These are phyloP conservation scores for Moelleriella libera DNA, from an alignment of 2,329 filamentous ascomycete genomes.

Conservation along the genomic window DNA sequence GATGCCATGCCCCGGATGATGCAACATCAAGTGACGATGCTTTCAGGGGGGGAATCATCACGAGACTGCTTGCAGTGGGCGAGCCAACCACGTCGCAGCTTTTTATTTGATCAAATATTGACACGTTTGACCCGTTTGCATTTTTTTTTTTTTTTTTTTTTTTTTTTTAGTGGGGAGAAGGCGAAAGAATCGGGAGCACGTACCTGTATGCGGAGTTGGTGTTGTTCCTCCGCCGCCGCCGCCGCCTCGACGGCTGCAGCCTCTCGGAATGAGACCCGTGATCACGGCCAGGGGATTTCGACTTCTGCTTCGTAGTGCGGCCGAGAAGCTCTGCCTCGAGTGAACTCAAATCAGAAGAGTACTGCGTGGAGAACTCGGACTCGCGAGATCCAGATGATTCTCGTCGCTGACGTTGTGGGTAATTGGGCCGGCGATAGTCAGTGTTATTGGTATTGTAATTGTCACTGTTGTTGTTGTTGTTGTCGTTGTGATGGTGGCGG, in stretches of 20 bases:
- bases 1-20: no score
- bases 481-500: not conserved
- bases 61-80: no score
- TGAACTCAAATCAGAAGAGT: slow-evolving; percentile 22
- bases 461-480: no score
- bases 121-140: no score
- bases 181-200: not conserved
- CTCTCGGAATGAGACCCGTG: slow-evolving; percentile 9
- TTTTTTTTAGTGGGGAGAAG: not conserved
- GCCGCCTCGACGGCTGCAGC: slow-evolving; percentile 13
- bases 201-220: slow-evolving; percentile 24
- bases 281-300: slow-evolving; percentile 11
- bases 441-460: no score
- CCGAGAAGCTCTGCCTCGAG: slow-evolving; percentile 24
- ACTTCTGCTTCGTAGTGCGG: slow-evolving; percentile 16
- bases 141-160: no score
- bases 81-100: no score
- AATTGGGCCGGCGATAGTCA: no score
- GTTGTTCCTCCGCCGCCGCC: slow-evolving; percentile 9
- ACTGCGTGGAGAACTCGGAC: slow-evolving; percentile 14
- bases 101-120: no score
- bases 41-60: no score
- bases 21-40: no score
- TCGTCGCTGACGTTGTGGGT: slow-evolving; percentile 3
- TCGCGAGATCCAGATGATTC: slow-evolving; percentile 10